These are phyloP conservation scores for Neurospora tetrasperma DNA, from an alignment of 495 filamentous ascomycete genomes.

Conservation along the genomic window DNA sequence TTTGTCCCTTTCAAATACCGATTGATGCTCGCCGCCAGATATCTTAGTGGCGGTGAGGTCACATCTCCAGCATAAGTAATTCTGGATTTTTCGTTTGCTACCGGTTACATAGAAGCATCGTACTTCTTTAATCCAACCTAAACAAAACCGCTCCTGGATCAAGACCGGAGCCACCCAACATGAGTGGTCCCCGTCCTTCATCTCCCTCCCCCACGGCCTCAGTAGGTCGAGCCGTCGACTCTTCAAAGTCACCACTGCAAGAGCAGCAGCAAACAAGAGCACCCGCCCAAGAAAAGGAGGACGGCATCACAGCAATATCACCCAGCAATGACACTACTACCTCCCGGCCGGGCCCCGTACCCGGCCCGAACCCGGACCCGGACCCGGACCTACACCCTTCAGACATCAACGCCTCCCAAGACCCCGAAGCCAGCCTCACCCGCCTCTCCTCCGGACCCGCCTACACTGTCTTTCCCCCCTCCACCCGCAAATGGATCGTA, in stretches of 20 bases:
- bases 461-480: constrained; percentile 47
- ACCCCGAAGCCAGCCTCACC: constrained; percentile 17
- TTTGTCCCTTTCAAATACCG: background rate
- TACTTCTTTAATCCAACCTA: background rate
- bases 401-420: background rate
- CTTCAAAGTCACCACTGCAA: background rate
- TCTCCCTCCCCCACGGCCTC: background rate
- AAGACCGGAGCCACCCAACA: background rate
- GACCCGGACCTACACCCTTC: background rate
- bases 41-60: background rate
- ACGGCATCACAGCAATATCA: background rate
- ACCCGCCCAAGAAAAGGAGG: background rate
- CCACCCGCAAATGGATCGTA: constrained; percentile 51
- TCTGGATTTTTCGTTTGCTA: background rate
- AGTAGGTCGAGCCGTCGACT: background rate
- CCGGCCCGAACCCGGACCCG: background rate
- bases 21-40: background rate
- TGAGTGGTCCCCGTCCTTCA: background rate
- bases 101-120: background rate
- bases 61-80: background rate
- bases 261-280: background rate
- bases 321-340: background rate
- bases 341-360: background rate
- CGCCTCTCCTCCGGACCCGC: constrained; percentile 30
- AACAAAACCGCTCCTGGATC: background rate